A percentile compares a stretch with the other conserved stretches of the same genome.
Conservation (phyloP, 495 filamentous ascomycete species). For the Penicillium pulvis region DNA sequence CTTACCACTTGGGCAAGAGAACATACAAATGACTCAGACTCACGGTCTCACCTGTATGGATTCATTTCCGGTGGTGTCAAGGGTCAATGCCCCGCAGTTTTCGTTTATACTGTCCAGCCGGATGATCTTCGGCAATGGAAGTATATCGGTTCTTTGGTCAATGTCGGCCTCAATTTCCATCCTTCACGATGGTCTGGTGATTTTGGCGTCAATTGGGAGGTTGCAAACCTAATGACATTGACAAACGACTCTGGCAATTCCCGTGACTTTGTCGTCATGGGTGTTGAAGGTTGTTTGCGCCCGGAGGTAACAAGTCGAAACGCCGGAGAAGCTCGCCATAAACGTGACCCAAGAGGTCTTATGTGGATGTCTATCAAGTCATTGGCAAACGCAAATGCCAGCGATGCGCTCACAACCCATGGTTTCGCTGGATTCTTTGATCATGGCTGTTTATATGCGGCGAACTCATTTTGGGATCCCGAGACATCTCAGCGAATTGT, state of each 20-base stretch:
- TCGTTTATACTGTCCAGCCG: constrained; percentile 53
- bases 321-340: constrained; percentile 17
- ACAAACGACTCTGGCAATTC: constrained; percentile 32
- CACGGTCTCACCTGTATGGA: constrained; percentile 42
- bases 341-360: constrained; percentile 31
- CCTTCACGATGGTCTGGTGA: constrained; percentile 50
- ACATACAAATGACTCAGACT: constrained; percentile 36
- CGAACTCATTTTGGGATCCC: constrained; percentile 43
- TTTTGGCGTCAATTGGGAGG: constrained; percentile 61
- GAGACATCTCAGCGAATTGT: constrained; percentile 32
- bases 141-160: constrained; percentile 51
- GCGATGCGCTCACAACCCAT: constrained; percentile 24
- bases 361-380: constrained; percentile 39
- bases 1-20: constrained; percentile 43
- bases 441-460: constrained; percentile 41
- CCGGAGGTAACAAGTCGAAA: constrained; percentile 4
- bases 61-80: constrained; percentile 56
- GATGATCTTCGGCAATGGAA: constrained; percentile 52
- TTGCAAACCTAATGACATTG: constrained; percentile 53
- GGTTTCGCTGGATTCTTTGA: constrained; percentile 39
- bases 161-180: constrained; percentile 44
- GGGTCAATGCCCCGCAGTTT: constrained; percentile 48
- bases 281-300: constrained; percentile 46
- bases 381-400: constrained; percentile 1
- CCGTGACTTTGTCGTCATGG: constrained; percentile 53